These are phyloP conservation scores for Linanthus parryae DNA, from an alignment of 148 eudicot species.

Conservation along the genomic window DNA sequence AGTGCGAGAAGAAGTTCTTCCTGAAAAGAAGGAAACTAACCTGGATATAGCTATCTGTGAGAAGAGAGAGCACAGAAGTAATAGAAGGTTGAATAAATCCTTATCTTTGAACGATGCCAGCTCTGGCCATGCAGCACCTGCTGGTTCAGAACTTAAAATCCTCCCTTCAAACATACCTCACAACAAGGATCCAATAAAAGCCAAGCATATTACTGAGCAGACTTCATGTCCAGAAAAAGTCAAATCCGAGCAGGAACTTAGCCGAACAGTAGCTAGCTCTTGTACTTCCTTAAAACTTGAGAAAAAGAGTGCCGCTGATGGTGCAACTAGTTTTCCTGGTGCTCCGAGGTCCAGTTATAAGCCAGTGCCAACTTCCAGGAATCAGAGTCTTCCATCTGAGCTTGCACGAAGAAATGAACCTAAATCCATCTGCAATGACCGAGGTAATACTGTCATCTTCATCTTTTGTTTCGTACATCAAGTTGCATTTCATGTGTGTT, in stretches of 20 bases:
- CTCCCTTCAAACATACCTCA: neutral
- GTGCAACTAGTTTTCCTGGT: constrained; percentile 1
- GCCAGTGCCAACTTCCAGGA: constrained; percentile 10
- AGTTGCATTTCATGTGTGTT: neutral
- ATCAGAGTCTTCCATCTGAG: constrained; percentile 8
- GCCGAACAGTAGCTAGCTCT: constrained; percentile 8
- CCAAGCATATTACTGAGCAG: constrained; percentile 8
- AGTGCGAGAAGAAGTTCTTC: constrained; percentile 4
- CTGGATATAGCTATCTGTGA: constrained; percentile 12
- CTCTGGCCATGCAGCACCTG: constrained; percentile 8
- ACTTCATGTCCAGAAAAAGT: constrained; percentile 9
- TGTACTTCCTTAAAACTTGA: constrained; percentile 5
- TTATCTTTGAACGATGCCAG: constrained; percentile 21
- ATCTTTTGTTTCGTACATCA: neutral
- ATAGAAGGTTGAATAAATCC: constrained; percentile 22
- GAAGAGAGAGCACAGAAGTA: constrained; percentile 5
- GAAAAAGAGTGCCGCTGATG: neutral
- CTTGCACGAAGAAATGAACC: constrained; percentile 2
- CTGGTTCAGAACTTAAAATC: constrained; percentile 10
- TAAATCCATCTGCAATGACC: constrained; percentile 5
- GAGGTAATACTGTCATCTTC: constrained; percentile 13
- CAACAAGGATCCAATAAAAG: constrained; percentile 11
- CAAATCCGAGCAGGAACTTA: constrained; percentile 12
- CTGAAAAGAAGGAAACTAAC: constrained; percentile 4
- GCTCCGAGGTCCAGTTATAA: constrained; percentile 5